Conservation (phyloP, 2,329 filamentous ascomycete species). For the Colletotrichum tofieldiae region DNA sequence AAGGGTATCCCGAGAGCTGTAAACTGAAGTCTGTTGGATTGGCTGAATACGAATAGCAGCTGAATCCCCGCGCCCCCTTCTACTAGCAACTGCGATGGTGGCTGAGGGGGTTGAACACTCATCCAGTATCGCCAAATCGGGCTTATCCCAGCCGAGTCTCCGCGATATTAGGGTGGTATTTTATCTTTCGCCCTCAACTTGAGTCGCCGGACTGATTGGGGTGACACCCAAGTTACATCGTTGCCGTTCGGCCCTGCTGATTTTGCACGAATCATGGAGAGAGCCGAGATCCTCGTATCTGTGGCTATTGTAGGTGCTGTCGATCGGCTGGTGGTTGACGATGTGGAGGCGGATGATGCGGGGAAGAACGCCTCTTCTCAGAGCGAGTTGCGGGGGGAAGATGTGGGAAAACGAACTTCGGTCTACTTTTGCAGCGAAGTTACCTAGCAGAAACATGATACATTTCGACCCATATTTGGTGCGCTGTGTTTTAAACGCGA, state of each 20-base stretch:
- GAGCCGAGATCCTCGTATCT: neutral
- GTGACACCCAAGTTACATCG: conserved; percentile 1
- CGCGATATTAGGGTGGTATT: neutral
- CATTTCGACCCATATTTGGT: no score
- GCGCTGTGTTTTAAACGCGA: no score
- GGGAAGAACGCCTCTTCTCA: neutral
- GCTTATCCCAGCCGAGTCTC: conserved; percentile 19
- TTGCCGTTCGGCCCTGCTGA: neutral
- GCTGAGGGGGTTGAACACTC: conserved; percentile 14
- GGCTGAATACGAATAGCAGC: neutral
- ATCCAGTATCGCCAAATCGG: conserved; percentile 29
- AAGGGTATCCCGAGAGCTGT: neutral
- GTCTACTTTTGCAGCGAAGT: neutral
- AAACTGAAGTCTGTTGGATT: neutral
- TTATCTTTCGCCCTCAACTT: neutral
- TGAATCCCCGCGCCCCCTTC: neutral
- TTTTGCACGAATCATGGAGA: conserved; percentile 34
- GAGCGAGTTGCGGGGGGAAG: neutral
- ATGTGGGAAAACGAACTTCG: neutral
- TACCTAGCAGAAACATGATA: neutral
- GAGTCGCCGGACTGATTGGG: neutral
- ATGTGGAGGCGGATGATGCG: conserved; percentile 20
- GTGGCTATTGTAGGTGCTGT: neutral
- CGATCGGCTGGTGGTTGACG: neutral
- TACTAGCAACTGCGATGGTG: neutral